Evolutionary conservation across 1,284 basidiomycete species (phyloP).

Genomic region (Ganoderma multipileum): DNA sequence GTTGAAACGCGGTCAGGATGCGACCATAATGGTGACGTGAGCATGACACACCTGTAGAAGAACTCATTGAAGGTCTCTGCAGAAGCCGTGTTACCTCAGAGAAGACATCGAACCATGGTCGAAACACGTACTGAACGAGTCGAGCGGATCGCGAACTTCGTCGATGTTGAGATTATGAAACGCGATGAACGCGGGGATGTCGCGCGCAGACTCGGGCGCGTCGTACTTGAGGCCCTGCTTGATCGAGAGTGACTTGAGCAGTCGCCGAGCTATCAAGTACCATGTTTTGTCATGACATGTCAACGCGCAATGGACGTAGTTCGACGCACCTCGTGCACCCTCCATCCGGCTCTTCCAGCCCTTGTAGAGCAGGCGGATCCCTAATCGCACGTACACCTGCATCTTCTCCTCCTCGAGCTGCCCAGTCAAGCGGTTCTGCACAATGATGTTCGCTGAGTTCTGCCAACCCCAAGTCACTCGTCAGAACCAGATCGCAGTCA

Average conservation of each 20-base stretch:
- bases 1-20: conserved; percentile 34
- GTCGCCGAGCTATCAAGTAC: conserved; percentile 60
- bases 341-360: conserved; percentile 92
- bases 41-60: conserved; percentile 70
- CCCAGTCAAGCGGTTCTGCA: conserved; percentile 91
- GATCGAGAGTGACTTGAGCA: conserved; percentile 90
- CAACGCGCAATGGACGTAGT: neutral
- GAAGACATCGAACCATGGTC: neutral
- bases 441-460: conserved; percentile 97
- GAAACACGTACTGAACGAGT: conserved; percentile 75
- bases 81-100: neutral
- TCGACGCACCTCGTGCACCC: conserved; percentile 72
- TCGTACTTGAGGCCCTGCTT: conserved; percentile 98
- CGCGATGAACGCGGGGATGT: conserved; percentile 88
- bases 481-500: conserved; percentile 3
- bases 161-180: conserved; percentile 88
- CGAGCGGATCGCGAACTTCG: conserved; percentile 85
- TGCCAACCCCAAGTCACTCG: conserved; percentile 37
- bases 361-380: conserved; percentile 94
- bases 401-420: conserved; percentile 98
- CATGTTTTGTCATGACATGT: conserved; percentile 3
- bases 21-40: conserved; percentile 10
- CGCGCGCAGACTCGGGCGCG: conserved; percentile 80
- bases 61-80: conserved; percentile 89
- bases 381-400: conserved; percentile 93